Conservation (phyloP, 1,284 basidiomycete genomes). For the Thecaphora frezii region DNA sequence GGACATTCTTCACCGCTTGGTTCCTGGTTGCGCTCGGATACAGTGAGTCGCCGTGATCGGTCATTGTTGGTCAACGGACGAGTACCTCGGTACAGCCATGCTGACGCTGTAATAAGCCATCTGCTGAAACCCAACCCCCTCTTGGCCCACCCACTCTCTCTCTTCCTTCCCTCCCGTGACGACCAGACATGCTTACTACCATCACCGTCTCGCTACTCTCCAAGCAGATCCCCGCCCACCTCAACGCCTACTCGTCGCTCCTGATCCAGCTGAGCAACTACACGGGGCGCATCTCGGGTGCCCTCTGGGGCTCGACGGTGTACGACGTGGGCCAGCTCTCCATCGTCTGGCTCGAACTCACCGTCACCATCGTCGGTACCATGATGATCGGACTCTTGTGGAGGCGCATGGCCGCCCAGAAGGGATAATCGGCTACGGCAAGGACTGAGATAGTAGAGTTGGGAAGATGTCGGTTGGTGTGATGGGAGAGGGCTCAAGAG, state of each 20-base stretch:
- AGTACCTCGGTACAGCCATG: too few species aligned
- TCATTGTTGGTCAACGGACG: too few species aligned
- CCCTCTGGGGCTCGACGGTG: constrained; percentile 32
- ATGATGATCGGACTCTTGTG: constrained; percentile 31
- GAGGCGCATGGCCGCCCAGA: constrained; percentile 30
- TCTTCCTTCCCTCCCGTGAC: too few species aligned
- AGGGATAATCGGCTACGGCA: constrained; percentile 12
- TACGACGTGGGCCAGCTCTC: constrained; percentile 37
- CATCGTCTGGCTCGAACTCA: constrained; percentile 31
- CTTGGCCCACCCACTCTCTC: too few species aligned
- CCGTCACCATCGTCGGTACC: constrained; percentile 28
- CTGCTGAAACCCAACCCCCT: too few species aligned
- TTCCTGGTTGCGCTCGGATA: constrained; percentile 27
- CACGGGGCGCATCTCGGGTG: constrained; percentile 23
- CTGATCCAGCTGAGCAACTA: constrained; percentile 41
- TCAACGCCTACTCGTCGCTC: constrained; percentile 28
- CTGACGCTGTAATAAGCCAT: too few species aligned
- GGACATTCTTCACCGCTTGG: constrained; percentile 37
- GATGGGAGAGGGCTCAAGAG: too few species aligned
- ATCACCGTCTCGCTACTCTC: constrained; percentile 32
- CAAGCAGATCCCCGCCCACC: constrained; percentile 37
- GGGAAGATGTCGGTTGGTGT: too few species aligned
- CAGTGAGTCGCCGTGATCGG: constrained; percentile 3
- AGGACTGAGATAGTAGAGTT: too few species aligned
- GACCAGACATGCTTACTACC: constrained; percentile 23